Evolutionary conservation across 2,329 filamentous ascomycete genomes (phyloP).

Genomic region (Alternaria viburni): DNA sequence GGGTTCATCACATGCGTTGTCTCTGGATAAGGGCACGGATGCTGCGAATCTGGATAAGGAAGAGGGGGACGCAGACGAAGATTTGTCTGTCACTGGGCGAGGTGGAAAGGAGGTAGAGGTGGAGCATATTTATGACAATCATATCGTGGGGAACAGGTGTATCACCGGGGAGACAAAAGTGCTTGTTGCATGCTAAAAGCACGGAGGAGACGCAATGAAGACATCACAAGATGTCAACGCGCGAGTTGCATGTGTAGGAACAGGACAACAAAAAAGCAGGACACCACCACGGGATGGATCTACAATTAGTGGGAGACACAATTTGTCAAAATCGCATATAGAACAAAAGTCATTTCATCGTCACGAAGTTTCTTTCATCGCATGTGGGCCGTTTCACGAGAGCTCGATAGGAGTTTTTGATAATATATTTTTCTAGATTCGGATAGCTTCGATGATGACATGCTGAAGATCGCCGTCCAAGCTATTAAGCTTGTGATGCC

Average conservation of each 20-base stretch:
- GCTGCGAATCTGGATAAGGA: slow-evolving; percentile 11
- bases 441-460: neutral
- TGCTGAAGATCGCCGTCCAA: neutral
- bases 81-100: neutral
- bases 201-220: neutral
- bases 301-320: neutral
- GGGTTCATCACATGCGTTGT: neutral
- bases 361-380: no score
- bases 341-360: neutral
- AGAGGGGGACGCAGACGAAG: neutral
- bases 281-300: neutral
- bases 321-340: neutral
- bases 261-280: neutral
- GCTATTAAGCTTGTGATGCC: neutral
- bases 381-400: neutral
- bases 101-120: neutral
- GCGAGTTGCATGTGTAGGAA: neutral
- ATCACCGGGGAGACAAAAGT: neutral
- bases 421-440: neutral
- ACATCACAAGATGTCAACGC: neutral
- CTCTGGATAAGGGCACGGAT: slow-evolving; percentile 20
- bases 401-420: neutral
- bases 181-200: neutral
- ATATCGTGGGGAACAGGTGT: slow-evolving; percentile 3
- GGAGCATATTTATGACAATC: slow-evolving; percentile 2